These are phyloP conservation scores for Trichocomaceae sp. DNA, from an alignment of 2,329 filamentous ascomycete genomes.

Conservation along the genomic window DNA sequence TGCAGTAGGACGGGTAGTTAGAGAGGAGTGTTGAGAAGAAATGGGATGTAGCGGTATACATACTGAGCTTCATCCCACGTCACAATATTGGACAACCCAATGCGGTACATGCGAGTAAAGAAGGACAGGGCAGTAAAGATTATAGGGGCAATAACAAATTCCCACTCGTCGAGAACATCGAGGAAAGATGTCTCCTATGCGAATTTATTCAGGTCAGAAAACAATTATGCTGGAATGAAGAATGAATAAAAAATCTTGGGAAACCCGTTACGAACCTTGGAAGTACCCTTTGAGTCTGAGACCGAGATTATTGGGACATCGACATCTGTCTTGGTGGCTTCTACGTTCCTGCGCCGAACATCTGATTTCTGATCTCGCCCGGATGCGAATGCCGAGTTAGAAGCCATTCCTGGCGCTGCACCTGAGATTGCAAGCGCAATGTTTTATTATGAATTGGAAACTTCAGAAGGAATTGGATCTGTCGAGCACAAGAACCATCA, in stretches of 20 bases:
- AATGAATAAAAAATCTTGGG: too few species aligned
- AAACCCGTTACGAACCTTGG: slow-evolving; percentile 11
- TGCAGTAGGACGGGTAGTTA: slow-evolving; percentile 16
- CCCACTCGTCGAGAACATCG: slow-evolving; percentile 49
- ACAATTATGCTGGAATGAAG: too few species aligned
- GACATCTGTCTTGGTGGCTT: slow-evolving; percentile 4
- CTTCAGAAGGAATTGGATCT: not conserved
- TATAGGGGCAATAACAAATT: slow-evolving; percentile 57
- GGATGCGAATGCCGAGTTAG: slow-evolving; percentile 10
- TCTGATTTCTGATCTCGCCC: slow-evolving; percentile 11
- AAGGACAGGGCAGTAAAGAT: slow-evolving; percentile 58
- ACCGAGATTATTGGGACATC: slow-evolving; percentile 4
- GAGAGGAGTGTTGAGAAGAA: not conserved
- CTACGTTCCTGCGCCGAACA: slow-evolving; percentile 11
- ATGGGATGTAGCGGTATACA: slow-evolving; percentile 22
- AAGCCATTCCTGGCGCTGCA: slow-evolving; percentile 11
- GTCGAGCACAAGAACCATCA: not conserved
- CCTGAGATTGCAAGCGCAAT: slow-evolving; percentile 13
- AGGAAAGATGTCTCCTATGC: slow-evolving; percentile 31
- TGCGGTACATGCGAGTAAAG: slow-evolving; percentile 63
- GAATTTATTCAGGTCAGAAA: not conserved
- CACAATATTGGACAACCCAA: slow-evolving; percentile 63
- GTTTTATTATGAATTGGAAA: not conserved
- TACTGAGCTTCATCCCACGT: slow-evolving; percentile 74
- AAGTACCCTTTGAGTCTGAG: slow-evolving; percentile 6